Evolutionary conservation across 768 basidiomycete species (phyloP), one percentile per base, ranked within the genome.

Genomic region (Dioszegia crocea): DNA sequence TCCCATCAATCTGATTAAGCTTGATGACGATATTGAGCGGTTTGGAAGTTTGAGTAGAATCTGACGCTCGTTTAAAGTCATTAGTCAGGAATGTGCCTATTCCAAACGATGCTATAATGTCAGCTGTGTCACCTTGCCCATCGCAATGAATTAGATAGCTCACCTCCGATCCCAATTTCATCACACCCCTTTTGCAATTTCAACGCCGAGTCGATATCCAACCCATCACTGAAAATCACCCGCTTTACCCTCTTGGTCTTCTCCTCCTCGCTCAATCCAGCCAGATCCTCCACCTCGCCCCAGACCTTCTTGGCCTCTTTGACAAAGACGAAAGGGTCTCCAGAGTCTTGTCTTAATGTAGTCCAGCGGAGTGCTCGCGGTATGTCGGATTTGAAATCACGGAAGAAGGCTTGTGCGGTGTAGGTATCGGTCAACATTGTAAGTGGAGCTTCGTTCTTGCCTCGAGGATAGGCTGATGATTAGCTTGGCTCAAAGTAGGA

Each of bases 371-470:
- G 71, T 0, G 87, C 89, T 1, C 84, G 83, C 31, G 80, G 83
- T 0, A 82, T 82, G 64, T 78, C 59, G 11, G 71, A 43, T 10
- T 61, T 64, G 56, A 76, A 74, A 50, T 76, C 91, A 78, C 84
- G 82, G 80, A 91, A 92, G 79, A 97, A 98, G 0, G 83, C 85
- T 30, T 83, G 78, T 1, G 88, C 89, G 5, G 92, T 88, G 77
- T 96, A 98, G 0, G 96, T 99, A 78, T 99, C 96, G 14, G 96
- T 96, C 31, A 97, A 80, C 19, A 92, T 91, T 58, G 90, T 83
- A 54, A 87, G 82, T 9, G 76, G 67, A 0, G 76, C 66, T 2
- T 69, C 69, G 14, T 48, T 60, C 0, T 58, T 73, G 62, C 21
- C 68, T 60, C 30, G 79, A 64, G 71, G 83, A 62, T 78, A 79